Conservation (phyloP, 768 basidiomycete species). For the Hortiboletus flavorubellus region DNA sequence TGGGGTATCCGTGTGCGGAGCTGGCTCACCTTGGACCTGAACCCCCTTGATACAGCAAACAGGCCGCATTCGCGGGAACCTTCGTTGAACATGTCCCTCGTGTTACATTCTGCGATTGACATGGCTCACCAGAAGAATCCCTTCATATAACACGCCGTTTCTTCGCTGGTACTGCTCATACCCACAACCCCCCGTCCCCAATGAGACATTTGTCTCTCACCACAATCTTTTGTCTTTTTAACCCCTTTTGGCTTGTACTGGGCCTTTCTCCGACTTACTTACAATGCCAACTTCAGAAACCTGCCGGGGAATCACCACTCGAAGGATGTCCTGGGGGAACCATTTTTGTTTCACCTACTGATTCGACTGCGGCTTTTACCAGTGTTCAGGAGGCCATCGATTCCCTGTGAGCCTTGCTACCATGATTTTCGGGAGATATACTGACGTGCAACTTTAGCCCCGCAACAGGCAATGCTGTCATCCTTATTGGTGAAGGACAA, state of each 20-base stretch:
- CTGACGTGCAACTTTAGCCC: slow-evolving; percentile 34
- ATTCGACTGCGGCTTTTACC: slow-evolving; percentile 44
- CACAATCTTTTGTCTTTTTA: slow-evolving; percentile 2
- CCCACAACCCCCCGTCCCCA: not conserved
- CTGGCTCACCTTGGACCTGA: too few species aligned
- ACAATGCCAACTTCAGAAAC: slow-evolving; percentile 52
- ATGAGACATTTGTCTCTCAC: slow-evolving; percentile 10
- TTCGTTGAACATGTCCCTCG: too few species aligned
- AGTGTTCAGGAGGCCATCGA: slow-evolving; percentile 53
- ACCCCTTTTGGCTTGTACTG: not conserved
- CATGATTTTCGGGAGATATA: not conserved
- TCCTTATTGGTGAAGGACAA: slow-evolving; percentile 56
- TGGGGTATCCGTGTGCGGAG: too few species aligned
- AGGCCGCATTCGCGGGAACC: too few species aligned
- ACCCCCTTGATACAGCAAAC: too few species aligned
- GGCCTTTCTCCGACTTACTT: slow-evolving; percentile 47
- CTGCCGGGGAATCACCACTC: slow-evolving; percentile 40
- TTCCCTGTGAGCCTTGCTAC: slow-evolving; percentile 45
- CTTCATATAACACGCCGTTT: too few species aligned
- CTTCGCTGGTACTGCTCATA: not conserved
- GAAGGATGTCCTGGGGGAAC: slow-evolving; percentile 55
- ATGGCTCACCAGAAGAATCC: too few species aligned
- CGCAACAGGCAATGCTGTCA: slow-evolving; percentile 36
- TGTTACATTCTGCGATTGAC: too few species aligned
- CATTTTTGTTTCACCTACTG: slow-evolving; percentile 52